Percentiles rank a stretch among this genome's conserved stretches.
These are phyloP conservation scores for Komagataella pseudopastoris DNA, from an alignment of 805 yeast genomes.

Conservation along the genomic window DNA sequence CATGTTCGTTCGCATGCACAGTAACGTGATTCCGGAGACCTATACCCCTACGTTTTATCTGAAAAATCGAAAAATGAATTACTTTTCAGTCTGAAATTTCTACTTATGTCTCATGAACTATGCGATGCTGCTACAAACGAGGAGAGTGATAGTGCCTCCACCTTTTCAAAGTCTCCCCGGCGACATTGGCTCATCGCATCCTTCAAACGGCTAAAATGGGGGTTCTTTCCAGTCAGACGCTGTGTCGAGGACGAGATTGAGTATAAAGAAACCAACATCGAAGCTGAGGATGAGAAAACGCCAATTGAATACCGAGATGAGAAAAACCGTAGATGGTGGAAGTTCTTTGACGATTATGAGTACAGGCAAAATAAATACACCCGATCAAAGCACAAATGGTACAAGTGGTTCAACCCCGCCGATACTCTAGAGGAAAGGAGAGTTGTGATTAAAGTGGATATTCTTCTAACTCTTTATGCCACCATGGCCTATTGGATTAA, in stretches of 20 bases:
- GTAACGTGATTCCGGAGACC: not conserved
- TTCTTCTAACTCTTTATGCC: conserved; percentile 3
- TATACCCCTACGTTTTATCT: not conserved
- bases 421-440: conserved; percentile 3
- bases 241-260: conserved; percentile 12
- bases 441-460: conserved; percentile 1
- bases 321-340: conserved; percentile 32
- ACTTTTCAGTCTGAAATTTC: not conserved
- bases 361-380: not conserved
- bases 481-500: not conserved
- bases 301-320: conserved; percentile 28
- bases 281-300: conserved; percentile 2
- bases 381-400: conserved; percentile 1
- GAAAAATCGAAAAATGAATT: not conserved
- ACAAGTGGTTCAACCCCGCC: conserved; percentile 2
- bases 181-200: not conserved
- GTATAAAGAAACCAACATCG: conserved; percentile 5
- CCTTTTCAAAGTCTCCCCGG: not conserved
- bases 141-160: not conserved
- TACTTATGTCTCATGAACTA: not conserved
- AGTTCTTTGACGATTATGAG: conserved; percentile 25
- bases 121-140: not conserved
- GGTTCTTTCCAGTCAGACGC: conserved; percentile 17
- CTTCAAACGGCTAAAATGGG: conserved; percentile 17
- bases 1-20: not conserved